phyloP scores from a whole-genome alignment of 495 filamentous ascomycete genomes.

The Talaromyces trachyspermus region DNA sequence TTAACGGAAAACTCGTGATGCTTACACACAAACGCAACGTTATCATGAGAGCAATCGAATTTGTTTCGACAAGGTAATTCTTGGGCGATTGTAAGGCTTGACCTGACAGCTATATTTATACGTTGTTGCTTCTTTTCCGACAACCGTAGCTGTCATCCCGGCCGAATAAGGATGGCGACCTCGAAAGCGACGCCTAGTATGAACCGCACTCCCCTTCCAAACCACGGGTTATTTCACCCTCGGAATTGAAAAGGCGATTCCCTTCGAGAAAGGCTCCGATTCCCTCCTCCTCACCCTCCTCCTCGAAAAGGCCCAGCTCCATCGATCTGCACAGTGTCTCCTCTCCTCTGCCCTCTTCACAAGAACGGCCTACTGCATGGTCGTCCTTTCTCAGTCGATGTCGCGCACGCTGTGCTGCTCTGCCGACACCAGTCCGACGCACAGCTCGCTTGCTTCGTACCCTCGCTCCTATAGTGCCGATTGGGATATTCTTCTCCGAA shows the following conservation, averaged over 20 bases:
- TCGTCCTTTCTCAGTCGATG: conserved; percentile 23
- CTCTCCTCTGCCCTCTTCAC: background rate
- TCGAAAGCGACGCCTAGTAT: conserved; percentile 5
- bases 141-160: no score
- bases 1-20: no score
- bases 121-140: no score
- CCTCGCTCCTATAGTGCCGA: conserved; percentile 54
- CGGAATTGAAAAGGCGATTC: background rate
- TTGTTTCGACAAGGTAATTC: no score
- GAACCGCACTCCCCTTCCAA: background rate
- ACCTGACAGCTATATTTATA: no score
- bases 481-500: conserved; percentile 55
- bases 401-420: conserved; percentile 23
- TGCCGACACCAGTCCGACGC: conserved; percentile 23
- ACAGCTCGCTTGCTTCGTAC: conserved; percentile 36
- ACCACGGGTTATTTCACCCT: conserved; percentile 1
- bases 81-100: no score
- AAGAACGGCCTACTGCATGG: conserved; percentile 1
- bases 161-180: background rate
- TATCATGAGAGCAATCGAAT: no score
- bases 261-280: background rate
- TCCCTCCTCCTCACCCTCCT: background rate
- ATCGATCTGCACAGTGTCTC: background rate
- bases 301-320: background rate
- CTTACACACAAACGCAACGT: no score